Evolutionary conservation across 495 filamentous ascomycete genomes (phyloP).

Genomic region (Talaromyces liani): DNA sequence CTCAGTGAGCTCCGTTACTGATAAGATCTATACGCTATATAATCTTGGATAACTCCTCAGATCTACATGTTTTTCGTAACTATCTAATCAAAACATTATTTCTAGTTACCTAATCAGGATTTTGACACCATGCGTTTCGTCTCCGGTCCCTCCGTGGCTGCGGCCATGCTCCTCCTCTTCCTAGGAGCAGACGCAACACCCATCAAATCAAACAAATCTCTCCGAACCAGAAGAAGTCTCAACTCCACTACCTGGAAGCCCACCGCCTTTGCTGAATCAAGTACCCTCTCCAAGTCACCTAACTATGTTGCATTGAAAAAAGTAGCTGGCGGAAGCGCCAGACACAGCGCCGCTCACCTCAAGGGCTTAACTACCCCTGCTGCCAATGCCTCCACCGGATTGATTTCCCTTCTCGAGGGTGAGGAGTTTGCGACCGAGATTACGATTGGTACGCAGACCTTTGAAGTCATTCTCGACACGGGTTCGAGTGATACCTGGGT

Average conservation of each 20-base stretch:
- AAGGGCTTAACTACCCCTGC: background rate
- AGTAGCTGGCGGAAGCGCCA: background rate
- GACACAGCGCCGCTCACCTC: background rate
- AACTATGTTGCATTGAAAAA: background rate
- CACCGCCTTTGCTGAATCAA: background rate
- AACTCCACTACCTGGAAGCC: background rate
- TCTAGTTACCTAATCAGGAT: background rate
- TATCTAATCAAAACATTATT: background rate
- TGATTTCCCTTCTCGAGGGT: background rate
- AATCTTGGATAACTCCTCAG: background rate
- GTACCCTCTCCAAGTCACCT: background rate
- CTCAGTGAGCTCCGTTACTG: background rate
- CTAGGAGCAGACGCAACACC: background rate
- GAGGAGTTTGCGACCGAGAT: background rate
- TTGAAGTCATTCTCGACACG: conserved; percentile 49
- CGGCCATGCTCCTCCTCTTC: background rate
- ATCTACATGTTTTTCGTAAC: background rate
- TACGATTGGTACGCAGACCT: conserved; percentile 15
- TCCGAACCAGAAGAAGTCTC: background rate
- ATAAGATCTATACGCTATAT: background rate
- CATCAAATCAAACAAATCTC: background rate
- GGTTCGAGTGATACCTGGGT: conserved; percentile 57
- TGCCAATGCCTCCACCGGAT: background rate
- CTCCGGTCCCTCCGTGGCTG: background rate
- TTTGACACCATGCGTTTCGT: background rate